phyloP scores from a whole-genome alignment of 306 rosid genomes.

The Quillaja saponaria region DNA sequence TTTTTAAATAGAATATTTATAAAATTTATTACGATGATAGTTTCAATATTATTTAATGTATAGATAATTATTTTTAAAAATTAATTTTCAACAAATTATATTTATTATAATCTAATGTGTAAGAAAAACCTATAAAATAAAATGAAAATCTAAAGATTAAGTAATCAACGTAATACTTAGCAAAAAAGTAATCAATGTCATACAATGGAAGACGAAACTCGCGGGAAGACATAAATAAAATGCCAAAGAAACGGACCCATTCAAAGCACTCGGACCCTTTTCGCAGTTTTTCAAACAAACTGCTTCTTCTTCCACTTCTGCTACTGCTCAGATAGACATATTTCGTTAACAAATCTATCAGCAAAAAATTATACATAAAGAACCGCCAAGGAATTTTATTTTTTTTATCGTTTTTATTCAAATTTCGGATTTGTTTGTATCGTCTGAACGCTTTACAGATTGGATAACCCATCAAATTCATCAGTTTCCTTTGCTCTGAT shows the following conservation, averaged over 20 bases:
- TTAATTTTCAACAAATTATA: too few species aligned
- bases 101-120: too few species aligned
- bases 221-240: conserved; percentile 32
- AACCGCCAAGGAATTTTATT: conserved; percentile 39
- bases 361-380: too few species aligned
- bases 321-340: neutral
- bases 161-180: too few species aligned
- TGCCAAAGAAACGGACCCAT: conserved; percentile 28
- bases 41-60: too few species aligned
- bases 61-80: too few species aligned
- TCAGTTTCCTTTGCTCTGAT: neutral
- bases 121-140: too few species aligned
- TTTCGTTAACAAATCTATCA: too few species aligned
- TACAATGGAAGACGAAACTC: conserved; percentile 23
- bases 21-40: too few species aligned
- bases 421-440: conserved; percentile 4
- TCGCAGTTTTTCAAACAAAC: conserved; percentile 29
- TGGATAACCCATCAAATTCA: conserved; percentile 1
- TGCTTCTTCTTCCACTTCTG: conserved; percentile 20
- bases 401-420: neutral
- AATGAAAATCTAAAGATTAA: neutral
- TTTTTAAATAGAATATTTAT: too few species aligned
- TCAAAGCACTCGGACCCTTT: conserved; percentile 29
- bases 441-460: neutral
- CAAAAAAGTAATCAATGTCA: too few species aligned